phyloP scores from a whole-genome alignment of 2,329 filamentous ascomycete genomes.

The Thelonectria blattea region DNA sequence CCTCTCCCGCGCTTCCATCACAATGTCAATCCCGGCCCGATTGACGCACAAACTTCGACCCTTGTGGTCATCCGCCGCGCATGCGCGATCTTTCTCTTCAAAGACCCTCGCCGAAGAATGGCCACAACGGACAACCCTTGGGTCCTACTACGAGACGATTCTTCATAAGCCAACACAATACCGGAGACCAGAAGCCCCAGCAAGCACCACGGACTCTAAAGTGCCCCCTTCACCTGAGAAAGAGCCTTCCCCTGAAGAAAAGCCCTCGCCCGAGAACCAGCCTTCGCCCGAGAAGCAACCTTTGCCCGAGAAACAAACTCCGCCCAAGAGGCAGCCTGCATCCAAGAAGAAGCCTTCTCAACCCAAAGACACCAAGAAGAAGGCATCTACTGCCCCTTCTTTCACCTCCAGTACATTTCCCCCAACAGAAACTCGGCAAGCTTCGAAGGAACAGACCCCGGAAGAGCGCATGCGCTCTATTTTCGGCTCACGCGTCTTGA shows the following conservation, averaged over 20 bases:
- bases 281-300: no score
- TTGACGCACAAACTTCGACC: constrained; percentile 42
- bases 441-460: constrained; percentile 46
- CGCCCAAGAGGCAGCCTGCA: no score
- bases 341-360: constrained; percentile 19
- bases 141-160: constrained; percentile 65
- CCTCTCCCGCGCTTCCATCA: background rate
- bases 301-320: no score
- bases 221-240: constrained; percentile 18
- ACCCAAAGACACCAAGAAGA: constrained; percentile 17
- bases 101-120: constrained; percentile 36
- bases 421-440: constrained; percentile 13
- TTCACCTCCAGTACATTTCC: background rate
- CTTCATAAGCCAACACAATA: constrained; percentile 51
- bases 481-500: constrained; percentile 81
- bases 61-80: constrained; percentile 30
- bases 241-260: constrained; percentile 8
- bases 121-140: constrained; percentile 55
- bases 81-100: constrained; percentile 37
- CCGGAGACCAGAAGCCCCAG: constrained; percentile 52
- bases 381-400: constrained; percentile 11
- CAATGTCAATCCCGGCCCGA: constrained; percentile 42
- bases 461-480: constrained; percentile 69
- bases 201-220: constrained; percentile 45
- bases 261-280: no score